Evolutionary conservation across 768 basidiomycete species (phyloP), one percentile per base, ranked within the genome.

Genomic region (Austroboletus eburneus): DNA sequence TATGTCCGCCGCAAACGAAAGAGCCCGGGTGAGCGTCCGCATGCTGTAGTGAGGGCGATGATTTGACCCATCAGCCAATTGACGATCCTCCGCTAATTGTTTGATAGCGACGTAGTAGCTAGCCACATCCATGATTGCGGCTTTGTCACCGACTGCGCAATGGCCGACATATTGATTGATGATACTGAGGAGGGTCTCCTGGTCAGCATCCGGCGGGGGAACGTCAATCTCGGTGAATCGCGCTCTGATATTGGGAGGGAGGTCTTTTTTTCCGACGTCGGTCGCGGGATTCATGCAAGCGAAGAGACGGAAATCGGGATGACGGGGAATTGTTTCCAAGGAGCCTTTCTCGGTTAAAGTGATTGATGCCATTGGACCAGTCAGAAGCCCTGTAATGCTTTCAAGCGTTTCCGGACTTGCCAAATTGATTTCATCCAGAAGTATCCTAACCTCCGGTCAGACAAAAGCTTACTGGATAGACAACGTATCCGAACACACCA

Each of bases 281-380:
- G 94, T 99, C 0, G 96, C 96, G 5, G 96, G 96, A 61, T 99
- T 99, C 96, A 99, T 99, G 64, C 96, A 99, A 4, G 93, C 93
- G 59, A 98, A 98, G 5, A 98, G 75, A 17, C 95, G 87, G 72
- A 99, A 99, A 57, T 95, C 86, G 16, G 91, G 83, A 64, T 99
- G 96, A 0, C 96, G 86, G 40, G 85, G 84, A 23, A 98, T 77
- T 2, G 89, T 87, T 56, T 93, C 90, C 44, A 97, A 68, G 9
- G 91, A 86, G 1, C 94, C 95, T 62, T 93, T 83, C 61, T 98
- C 96, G 0, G 92, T 92, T 46, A 99, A 72, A 0, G 92, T 90
- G 55, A 99, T 85, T 1, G 95, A 98, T 0, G 91, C 81, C 8
- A 79, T 81, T 2, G 91, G 79, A n/a, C 84, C 79, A 50, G 89